Evolutionary conservation across 768 basidiomycete genomes (phyloP).

Genomic region (Infundibulicybe gibba): DNA sequence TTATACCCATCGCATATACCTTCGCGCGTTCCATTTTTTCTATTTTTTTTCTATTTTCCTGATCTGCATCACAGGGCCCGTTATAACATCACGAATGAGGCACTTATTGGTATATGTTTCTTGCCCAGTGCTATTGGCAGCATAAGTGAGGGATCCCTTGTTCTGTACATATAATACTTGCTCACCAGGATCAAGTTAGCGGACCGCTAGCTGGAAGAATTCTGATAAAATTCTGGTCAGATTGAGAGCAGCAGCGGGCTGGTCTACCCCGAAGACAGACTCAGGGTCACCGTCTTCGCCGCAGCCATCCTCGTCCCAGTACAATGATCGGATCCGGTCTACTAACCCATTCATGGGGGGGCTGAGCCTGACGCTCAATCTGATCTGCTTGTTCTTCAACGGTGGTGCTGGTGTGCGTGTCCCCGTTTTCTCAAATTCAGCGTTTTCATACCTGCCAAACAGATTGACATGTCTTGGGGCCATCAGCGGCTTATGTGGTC

Average conservation of each 20-base stretch:
- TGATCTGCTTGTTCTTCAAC: conserved; percentile 14
- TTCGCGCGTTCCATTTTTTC: conserved; percentile 23
- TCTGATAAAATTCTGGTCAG: conserved; percentile 39
- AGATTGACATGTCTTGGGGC: conserved; percentile 24
- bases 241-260: neutral
- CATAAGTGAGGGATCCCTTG: conserved; percentile 23
- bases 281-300: conserved; percentile 27
- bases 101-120: conserved; percentile 38
- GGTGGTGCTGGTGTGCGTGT: conserved; percentile 21
- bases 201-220: conserved; percentile 41
- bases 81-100: conserved; percentile 38
- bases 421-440: neutral
- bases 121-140: conserved; percentile 38
- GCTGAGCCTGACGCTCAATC: conserved; percentile 8
- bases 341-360: conserved; percentile 35
- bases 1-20: conserved; percentile 48
- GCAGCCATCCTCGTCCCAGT: conserved; percentile 38
- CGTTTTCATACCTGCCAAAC: too few species aligned
- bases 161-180: neutral
- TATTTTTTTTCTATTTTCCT: neutral
- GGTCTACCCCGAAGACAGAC: neutral
- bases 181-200: conserved; percentile 29
- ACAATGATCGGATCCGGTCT: conserved; percentile 38
- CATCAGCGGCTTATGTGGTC: conserved; percentile 40
- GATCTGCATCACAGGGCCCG: conserved; percentile 30